Base-by-base conservation (phyloP, 805 yeast species). In the Nakazawaea anatomiae region DNA sequence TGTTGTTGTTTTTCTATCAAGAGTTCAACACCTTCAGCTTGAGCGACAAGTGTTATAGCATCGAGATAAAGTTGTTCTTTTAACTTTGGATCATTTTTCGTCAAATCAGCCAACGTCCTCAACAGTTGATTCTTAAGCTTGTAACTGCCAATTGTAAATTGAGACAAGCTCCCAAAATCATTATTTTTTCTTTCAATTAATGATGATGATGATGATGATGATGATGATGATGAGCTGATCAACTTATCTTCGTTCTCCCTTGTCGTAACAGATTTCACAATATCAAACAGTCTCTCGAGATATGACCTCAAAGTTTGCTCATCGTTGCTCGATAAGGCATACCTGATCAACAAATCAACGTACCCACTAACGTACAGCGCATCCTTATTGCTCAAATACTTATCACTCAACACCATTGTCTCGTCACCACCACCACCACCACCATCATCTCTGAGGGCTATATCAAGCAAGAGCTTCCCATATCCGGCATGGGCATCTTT, bases 261-360 rank as follows among this genome's bases (percentile, higher is more conserved):
- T 32, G 11, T 10, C 6, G 9, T 9, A 32, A 2, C 8, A 32
- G 11, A 32, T 32, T 32, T 11, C 11, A 9, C 11, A 32, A 32
- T 32, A 11, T 62, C 64, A 8, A 71, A 54, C 0, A 71, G 64
- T 34, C 60, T 60, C 10, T 58, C 54, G 7, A 72, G 55, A 28
- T 64, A 56, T 18, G 58, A 54, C 27, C 60, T 55, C 11, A 65
- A 58, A 5, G 60, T 58, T 5, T 58, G 59, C 1, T 59, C 18
- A 34, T 68, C 62, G 1, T 64, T 65, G 5, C 69, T 60, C 0
- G 72, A 64, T 29, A 72, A 42, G 0, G 75, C 74, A 54, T 66
- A 64, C 55, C 79, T 62, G 6, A 71, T 47, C 5, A 74, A 55
- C 9, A 75, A 55, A 57, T 75, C 76, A 50, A 63, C 58, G 46